Percentiles rank a stretch among this genome's conserved stretches.
Evolutionary conservation across 2,329 filamentous ascomycete genomes (phyloP).

Genomic region (Karstenula rhodostoma): DNA sequence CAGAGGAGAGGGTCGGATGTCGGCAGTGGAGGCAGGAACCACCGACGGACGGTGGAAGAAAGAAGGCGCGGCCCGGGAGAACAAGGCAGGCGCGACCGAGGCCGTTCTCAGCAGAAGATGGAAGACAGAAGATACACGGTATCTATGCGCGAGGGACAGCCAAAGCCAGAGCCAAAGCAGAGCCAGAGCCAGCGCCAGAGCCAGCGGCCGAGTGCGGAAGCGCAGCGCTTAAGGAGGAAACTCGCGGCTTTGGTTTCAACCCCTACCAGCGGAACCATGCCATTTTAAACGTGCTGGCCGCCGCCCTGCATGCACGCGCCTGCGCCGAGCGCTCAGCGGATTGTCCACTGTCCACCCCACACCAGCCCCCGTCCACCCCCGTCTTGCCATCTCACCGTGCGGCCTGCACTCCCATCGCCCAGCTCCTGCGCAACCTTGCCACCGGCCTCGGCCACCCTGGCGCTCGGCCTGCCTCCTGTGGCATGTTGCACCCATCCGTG

Average conservation of each 20-base stretch:
- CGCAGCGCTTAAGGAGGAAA: slow-evolving; percentile 13
- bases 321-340: background rate
- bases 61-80: slow-evolving; percentile 2
- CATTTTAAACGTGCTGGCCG: background rate
- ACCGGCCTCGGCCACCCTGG: background rate
- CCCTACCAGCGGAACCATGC: slow-evolving; percentile 6
- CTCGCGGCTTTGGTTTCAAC: background rate
- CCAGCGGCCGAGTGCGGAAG: background rate
- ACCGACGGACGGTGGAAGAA: background rate
- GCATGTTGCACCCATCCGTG: background rate
- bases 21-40: background rate
- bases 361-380: background rate
- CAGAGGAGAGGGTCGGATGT: slow-evolving; percentile 1
- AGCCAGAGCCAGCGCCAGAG: no score
- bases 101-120: background rate
- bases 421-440: background rate
- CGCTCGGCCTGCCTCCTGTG: background rate
- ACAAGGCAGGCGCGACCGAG: background rate
- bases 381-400: background rate
- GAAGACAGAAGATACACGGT: background rate
- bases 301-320: slow-evolving; percentile 8
- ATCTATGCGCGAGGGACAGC: background rate
- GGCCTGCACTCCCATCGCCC: no score
- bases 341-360: slow-evolving; percentile 1
- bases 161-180: no score